Conservation (phyloP, 371 early-diverging fungal genomes). For the Chytridiales sp. region DNA sequence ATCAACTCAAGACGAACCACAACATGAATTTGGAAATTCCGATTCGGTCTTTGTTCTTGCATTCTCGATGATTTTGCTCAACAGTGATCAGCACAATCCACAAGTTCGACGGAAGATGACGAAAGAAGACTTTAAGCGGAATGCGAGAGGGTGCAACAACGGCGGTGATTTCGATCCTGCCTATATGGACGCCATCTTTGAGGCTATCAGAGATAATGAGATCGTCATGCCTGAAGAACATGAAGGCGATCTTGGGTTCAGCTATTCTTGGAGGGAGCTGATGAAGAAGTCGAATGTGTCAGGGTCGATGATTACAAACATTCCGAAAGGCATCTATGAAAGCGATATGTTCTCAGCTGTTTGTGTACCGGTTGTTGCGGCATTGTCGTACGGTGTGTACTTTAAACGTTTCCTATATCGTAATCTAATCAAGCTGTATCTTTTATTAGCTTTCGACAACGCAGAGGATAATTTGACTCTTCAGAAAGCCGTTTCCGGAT, state of each 20-base stretch:
- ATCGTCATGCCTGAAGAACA: slow-evolving; percentile 61
- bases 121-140: slow-evolving; percentile 55
- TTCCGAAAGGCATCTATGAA: slow-evolving; percentile 59
- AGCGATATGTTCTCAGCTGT: slow-evolving; percentile 63
- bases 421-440: background rate
- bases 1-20: slow-evolving; percentile 24
- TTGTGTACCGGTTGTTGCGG: slow-evolving; percentile 64
- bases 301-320: slow-evolving; percentile 49
- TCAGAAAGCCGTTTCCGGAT: slow-evolving; percentile 77
- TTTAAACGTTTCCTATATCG: background rate
- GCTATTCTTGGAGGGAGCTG: slow-evolving; percentile 92
- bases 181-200: slow-evolving; percentile 47
- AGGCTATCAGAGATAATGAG: slow-evolving; percentile 53
- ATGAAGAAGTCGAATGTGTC: slow-evolving; percentile 51
- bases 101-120: slow-evolving; percentile 57
- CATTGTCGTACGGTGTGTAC: slow-evolving; percentile 64
- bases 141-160: slow-evolving; percentile 52
- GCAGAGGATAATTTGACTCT: slow-evolving; percentile 77
- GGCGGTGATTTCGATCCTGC: slow-evolving; percentile 49
- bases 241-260: slow-evolving; percentile 89
- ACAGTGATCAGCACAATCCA: slow-evolving; percentile 68
- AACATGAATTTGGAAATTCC: slow-evolving; percentile 33
- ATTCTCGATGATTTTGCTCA: slow-evolving; percentile 66
- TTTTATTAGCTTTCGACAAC: slow-evolving; percentile 66
- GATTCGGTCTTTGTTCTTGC: slow-evolving; percentile 53